These are phyloP conservation scores for Pisolithus microcarpus DNA, from an alignment of 768 basidiomycete species.

Conservation along the genomic window DNA sequence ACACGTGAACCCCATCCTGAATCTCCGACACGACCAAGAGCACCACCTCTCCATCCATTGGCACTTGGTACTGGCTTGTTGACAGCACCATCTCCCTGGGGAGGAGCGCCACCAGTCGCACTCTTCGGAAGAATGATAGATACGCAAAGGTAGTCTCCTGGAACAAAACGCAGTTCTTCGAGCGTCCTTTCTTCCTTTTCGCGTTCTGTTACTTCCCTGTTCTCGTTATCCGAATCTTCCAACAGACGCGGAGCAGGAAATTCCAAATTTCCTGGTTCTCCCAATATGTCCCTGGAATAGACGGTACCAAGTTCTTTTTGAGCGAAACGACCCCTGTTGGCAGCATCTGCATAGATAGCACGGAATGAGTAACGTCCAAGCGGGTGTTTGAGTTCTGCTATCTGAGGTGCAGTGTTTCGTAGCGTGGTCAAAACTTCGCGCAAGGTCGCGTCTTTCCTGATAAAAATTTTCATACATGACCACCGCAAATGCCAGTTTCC, in stretches of 20 bases:
- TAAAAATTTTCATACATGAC: neutral
- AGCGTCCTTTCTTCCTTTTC: constrained; percentile 64
- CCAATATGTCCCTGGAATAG: constrained; percentile 78
- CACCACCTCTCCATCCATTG: constrained; percentile 30
- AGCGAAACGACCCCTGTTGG: constrained; percentile 61
- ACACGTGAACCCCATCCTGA: constrained; percentile 40
- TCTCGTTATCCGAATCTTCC: constrained; percentile 38
- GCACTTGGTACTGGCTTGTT: constrained; percentile 26
- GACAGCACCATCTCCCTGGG: constrained; percentile 41
- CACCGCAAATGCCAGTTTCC: neutral
- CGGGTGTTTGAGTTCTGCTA: constrained; percentile 71
- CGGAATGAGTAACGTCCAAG: constrained; percentile 78
- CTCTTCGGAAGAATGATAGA: constrained; percentile 73
- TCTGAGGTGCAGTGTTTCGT: constrained; percentile 60
- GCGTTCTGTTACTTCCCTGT: constrained; percentile 31
- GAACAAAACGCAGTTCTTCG: constrained; percentile 72
- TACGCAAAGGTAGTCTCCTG: constrained; percentile 73
- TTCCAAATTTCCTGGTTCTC: constrained; percentile 62
- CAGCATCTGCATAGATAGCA: constrained; percentile 69
- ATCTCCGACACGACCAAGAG: constrained; percentile 34
- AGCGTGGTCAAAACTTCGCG: constrained; percentile 73
- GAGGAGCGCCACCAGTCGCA: constrained; percentile 29
- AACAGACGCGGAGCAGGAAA: constrained; percentile 53
- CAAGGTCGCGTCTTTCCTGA: constrained; percentile 77
- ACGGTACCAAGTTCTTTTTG: constrained; percentile 78